These are phyloP conservation scores for Claviceps sp. DNA, from an alignment of 2,329 filamentous ascomycete genomes.

Conservation along the genomic window DNA sequence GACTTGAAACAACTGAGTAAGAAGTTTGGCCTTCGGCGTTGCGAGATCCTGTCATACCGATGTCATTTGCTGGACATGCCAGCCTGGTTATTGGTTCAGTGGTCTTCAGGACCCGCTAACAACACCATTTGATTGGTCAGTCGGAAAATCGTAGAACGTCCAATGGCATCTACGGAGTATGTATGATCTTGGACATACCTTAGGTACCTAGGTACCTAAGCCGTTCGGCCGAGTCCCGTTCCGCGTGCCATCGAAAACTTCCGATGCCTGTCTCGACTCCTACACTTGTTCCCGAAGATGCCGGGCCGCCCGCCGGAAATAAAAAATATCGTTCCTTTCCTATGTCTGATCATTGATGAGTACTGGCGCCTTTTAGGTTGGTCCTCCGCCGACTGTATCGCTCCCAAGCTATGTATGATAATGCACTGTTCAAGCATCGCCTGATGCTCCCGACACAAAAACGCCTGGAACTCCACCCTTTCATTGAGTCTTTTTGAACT, in stretches of 20 bases:
- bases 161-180: not conserved
- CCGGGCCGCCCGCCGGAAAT: too few species aligned
- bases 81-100: not conserved
- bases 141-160: not conserved
- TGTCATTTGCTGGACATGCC: not conserved
- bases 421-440: not conserved
- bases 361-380: not conserved
- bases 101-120: not conserved
- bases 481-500: constrained; percentile 28
- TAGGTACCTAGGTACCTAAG: too few species aligned
- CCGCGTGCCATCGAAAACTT: not conserved
- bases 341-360: not conserved
- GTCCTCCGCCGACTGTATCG: not conserved
- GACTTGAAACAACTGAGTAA: not conserved
- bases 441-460: not conserved
- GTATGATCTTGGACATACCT: too few species aligned
- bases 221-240: not conserved
- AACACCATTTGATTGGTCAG: not conserved
- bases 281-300: too few species aligned
- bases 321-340: not conserved
- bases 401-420: not conserved
- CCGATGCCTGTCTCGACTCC: not conserved
- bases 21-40: too few species aligned
- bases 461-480: not conserved
- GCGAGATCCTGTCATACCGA: not conserved